Base-by-base conservation (phyloP, 208 protist genomes). In the Borovskyia barvae region DNA sequence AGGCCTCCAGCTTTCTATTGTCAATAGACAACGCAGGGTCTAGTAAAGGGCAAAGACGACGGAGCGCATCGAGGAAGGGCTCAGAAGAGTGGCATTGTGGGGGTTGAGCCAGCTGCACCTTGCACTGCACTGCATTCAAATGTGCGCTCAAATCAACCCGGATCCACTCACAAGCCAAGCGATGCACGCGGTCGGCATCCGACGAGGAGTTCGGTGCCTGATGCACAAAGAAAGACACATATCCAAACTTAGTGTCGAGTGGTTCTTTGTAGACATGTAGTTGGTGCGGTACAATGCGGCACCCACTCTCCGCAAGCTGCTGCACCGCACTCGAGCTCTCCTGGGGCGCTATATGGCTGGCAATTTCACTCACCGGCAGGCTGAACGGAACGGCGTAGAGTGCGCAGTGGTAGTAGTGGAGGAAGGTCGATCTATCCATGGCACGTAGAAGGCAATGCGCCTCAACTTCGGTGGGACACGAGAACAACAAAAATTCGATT, bases 261-360 rank as follows among this genome's bases (percentile, higher is more conserved):
- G 74, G 49, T 40, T 94, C 87, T 67, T 94, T 94, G 70, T 86
- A 94, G 28, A 86, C 64, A 46, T 90, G 80, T 47, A 94, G 71
- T 37, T 76, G 77, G 32, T 88, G 82, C 7, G 82, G 84, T 48
- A 91, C 79, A 58, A 91, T 52, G 14, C 63, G 71, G 54, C 64
- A 76, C 9, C 75, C 72, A 7, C 53, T 33, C 2, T 3, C 29
- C 1, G 50, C 29, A 6, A 94, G 74, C 12, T 64, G 15, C 43
- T 49, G 49, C n/a, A 91, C 77, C 12, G 58, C 35, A 17, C 45
- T 35, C 12, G 76, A 80, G 3, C 73, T 54, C 0, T 45, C 33
- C 29, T 68, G 39, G 4, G 81, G 79, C 15, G 81, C 65, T 12
- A 94, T 46, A 37, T 75, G 59, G 1, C 63, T 57, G 0, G 75